Percentiles rank a stretch among this genome's conserved stretches.
These are phyloP conservation scores for Porodaedalea pini DNA, from an alignment of 1,284 basidiomycete genomes.

Conservation along the genomic window DNA sequence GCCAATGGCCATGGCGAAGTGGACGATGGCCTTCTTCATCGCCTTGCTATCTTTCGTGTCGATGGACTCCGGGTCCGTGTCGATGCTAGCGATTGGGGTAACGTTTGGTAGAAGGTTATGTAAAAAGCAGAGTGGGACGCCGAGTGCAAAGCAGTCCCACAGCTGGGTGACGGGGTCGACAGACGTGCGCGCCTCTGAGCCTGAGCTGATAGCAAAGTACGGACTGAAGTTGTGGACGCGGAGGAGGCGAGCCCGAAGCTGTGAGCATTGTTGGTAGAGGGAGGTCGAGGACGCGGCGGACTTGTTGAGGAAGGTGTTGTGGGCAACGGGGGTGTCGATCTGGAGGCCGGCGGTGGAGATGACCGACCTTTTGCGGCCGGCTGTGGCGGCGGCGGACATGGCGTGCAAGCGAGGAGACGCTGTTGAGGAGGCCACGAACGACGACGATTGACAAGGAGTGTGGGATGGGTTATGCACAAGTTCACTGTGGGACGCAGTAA, in stretches of 20 bases:
- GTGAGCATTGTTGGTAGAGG: constrained; percentile 84
- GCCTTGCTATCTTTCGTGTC: constrained; percentile 70
- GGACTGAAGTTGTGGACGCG: constrained; percentile 68
- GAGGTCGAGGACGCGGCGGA: constrained; percentile 76
- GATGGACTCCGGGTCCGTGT: constrained; percentile 61
- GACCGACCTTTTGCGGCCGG: constrained; percentile 80
- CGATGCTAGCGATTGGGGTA: constrained; percentile 59
- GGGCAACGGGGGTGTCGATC: constrained; percentile 70
- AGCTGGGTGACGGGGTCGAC: constrained; percentile 89
- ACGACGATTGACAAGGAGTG: constrained; percentile 8
- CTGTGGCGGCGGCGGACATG: constrained; percentile 65
- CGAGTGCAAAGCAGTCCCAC: constrained; percentile 91
- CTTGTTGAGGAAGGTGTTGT: constrained; percentile 84
- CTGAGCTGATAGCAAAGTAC: constrained; percentile 61
- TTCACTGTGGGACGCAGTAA: neutral
- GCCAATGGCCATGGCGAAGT: constrained; percentile 70
- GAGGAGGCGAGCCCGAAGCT: constrained; percentile 68
- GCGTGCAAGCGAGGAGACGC: constrained; percentile 24
- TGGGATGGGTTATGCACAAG: constrained; percentile 9
- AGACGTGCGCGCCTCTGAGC: constrained; percentile 60
- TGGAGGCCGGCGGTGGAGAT: constrained; percentile 60
- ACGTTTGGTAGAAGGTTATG: constrained; percentile 84
- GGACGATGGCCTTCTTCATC: constrained; percentile 76
- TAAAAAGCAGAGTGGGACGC: constrained; percentile 91
- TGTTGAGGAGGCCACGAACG: constrained; percentile 13